Evolutionary conservation across 2,329 filamentous ascomycete genomes (phyloP).

Genomic region (Penicillium occitanis): DNA sequence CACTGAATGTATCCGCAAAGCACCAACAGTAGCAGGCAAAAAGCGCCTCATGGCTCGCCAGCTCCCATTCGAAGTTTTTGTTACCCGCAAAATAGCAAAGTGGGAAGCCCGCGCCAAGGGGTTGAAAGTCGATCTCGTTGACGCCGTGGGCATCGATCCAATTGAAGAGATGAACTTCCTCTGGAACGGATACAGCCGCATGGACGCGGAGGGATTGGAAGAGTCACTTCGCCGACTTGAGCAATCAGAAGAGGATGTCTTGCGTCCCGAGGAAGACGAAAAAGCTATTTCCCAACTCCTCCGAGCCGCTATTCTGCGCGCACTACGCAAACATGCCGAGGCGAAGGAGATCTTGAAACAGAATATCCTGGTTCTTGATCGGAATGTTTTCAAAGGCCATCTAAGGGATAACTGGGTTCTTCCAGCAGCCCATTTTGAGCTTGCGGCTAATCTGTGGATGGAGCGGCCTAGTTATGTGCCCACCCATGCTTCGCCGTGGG

Average conservation of each 20-base stretch:
- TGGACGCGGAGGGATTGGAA: conserved; percentile 65
- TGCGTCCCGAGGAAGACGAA: conserved; percentile 57
- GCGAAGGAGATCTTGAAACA: conserved; percentile 64
- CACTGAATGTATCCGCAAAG: conserved; percentile 68
- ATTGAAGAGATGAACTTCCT: conserved; percentile 90
- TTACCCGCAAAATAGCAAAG: conserved; percentile 78
- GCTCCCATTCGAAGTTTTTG: conserved; percentile 85
- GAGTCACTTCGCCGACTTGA: conserved; percentile 62
- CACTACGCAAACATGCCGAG: conserved; percentile 61
- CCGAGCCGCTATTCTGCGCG: conserved; percentile 64
- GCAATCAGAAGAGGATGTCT: conserved; percentile 65
- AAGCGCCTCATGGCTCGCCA: conserved; percentile 88
- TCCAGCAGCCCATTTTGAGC: conserved; percentile 82
- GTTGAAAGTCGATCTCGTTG: conserved; percentile 67
- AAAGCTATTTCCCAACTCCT: conserved; percentile 66
- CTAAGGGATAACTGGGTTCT: conserved; percentile 59
- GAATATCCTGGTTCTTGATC: conserved; percentile 62
- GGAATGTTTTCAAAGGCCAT: conserved; percentile 52
- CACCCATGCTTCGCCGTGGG: conserved; percentile 30
- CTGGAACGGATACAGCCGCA: conserved; percentile 86
- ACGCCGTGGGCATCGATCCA: conserved; percentile 78
- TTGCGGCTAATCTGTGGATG: conserved; percentile 77
- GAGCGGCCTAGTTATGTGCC: conserved; percentile 52
- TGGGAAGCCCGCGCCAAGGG: conserved; percentile 77
- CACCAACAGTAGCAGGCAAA: conserved; percentile 72